Evolutionary conservation across 1,139 yeast species (phyloP).

Genomic region (Magnusiomyces sp.): DNA sequence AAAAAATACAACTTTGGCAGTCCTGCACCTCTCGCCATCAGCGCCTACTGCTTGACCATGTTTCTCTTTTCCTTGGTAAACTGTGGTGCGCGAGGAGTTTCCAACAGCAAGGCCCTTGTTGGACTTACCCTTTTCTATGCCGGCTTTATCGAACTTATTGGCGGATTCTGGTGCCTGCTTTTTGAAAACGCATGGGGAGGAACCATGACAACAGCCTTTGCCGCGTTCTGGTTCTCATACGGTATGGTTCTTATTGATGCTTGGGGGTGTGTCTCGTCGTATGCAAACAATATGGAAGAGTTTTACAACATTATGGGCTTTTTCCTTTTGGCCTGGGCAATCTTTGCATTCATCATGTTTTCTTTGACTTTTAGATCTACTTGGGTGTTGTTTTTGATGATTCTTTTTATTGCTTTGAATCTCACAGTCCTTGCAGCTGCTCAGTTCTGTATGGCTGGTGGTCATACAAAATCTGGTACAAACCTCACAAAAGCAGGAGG

Average conservation of each 20-base stretch:
- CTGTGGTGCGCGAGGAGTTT: slow-evolving; percentile 52
- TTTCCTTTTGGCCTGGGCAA: slow-evolving; percentile 68
- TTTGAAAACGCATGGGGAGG: slow-evolving; percentile 81
- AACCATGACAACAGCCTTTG: slow-evolving; percentile 66
- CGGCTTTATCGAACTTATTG: slow-evolving; percentile 60
- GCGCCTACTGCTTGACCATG: slow-evolving; percentile 75
- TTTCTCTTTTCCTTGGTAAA: slow-evolving; percentile 67
- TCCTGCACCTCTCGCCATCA: slow-evolving; percentile 78
- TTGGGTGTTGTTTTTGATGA: slow-evolving; percentile 59
- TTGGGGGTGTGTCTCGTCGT: slow-evolving; percentile 65
- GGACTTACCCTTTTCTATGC: slow-evolving; percentile 76
- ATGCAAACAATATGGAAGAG: slow-evolving; percentile 30
- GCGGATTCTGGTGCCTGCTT: slow-evolving; percentile 65
- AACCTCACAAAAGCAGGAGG: slow-evolving; percentile 60
- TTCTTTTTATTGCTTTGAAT: slow-evolving; percentile 56
- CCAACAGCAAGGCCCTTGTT: slow-evolving; percentile 44
- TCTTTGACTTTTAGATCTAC: slow-evolving; percentile 72
- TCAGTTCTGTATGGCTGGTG: slow-evolving; percentile 32
- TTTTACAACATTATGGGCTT: slow-evolving; percentile 58
- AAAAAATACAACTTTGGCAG: slow-evolving; percentile 62
- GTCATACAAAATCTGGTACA: slow-evolving; percentile 30
- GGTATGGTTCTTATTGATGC: slow-evolving; percentile 62
- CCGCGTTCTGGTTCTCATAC: slow-evolving; percentile 76
- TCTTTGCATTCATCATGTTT: slow-evolving; percentile 62
- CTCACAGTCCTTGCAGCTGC: slow-evolving; percentile 31